phyloP scores from a whole-genome alignment of 148 eudicot genomes.

The Dianthus caryophyllus region DNA sequence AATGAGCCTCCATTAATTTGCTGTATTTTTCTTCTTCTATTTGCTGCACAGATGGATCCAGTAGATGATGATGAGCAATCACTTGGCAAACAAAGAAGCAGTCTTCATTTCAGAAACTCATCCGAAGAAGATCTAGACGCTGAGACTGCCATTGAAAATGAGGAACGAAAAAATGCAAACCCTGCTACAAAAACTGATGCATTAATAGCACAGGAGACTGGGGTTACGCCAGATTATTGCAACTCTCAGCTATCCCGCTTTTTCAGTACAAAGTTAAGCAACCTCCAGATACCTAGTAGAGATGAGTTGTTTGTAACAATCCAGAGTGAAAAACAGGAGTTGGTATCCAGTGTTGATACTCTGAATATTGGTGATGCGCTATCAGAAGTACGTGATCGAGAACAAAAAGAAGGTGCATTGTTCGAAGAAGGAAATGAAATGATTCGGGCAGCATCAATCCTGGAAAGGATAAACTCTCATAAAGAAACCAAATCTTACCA shows the following conservation, averaged over 20 bases:
- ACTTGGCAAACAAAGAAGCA: slow-evolving; percentile 37
- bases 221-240: slow-evolving; percentile 17
- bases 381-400: slow-evolving; percentile 18
- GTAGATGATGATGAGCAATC: slow-evolving; percentile 56
- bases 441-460: slow-evolving; percentile 42
- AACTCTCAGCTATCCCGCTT: slow-evolving; percentile 18
- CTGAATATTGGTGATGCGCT: slow-evolving; percentile 23
- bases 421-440: slow-evolving; percentile 32
- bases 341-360: slow-evolving; percentile 6
- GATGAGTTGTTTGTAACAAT: slow-evolving; percentile 36
- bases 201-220: slow-evolving; percentile 22
- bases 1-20: slow-evolving; percentile 8
- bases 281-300: slow-evolving; percentile 54
- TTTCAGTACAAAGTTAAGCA: slow-evolving; percentile 32
- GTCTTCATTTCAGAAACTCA: slow-evolving; percentile 50
- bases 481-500: slow-evolving; percentile 74
- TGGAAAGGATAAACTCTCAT: slow-evolving; percentile 65
- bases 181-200: slow-evolving; percentile 16
- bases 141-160: slow-evolving; percentile 31
- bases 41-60: slow-evolving; percentile 61
- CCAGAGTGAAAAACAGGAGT: slow-evolving; percentile 34
- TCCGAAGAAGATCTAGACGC: slow-evolving; percentile 56
- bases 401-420: slow-evolving; percentile 16
- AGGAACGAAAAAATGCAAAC: slow-evolving; percentile 26
- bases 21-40: slow-evolving; percentile 11